A percentile compares a stretch with the other conserved stretches of the same genome.
Conservation (phyloP, 352 stramenopile species). For the Thalassiosira allenii region DNA sequence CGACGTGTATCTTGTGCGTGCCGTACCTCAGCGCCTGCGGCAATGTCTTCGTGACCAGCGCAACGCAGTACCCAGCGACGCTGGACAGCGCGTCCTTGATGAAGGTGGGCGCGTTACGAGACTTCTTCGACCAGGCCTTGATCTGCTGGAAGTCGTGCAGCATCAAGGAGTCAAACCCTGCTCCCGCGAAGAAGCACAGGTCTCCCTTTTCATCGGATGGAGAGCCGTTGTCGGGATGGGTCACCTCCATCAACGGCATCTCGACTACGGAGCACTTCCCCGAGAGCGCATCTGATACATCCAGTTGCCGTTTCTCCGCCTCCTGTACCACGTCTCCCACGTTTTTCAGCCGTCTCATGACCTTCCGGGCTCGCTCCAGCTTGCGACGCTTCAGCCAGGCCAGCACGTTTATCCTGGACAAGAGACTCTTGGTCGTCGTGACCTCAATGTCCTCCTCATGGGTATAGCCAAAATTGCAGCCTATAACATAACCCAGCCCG, state of each 20-base stretch:
- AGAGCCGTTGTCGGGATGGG: slow-evolving; percentile 34
- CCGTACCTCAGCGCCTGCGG: slow-evolving; percentile 61
- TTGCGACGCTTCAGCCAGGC: slow-evolving; percentile 19
- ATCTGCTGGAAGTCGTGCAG: slow-evolving; percentile 79
- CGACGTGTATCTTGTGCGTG: slow-evolving; percentile 63
- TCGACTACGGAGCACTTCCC: slow-evolving; percentile 63
- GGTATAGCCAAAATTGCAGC: slow-evolving; percentile 20
- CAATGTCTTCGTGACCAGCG: slow-evolving; percentile 71
- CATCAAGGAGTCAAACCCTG: slow-evolving; percentile 79
- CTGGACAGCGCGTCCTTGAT: slow-evolving; percentile 56
- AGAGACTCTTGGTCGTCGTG: not conserved
- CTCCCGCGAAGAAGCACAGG: slow-evolving; percentile 78
- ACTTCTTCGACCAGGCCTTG: slow-evolving; percentile 61
- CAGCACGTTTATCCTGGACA: slow-evolving; percentile 37
- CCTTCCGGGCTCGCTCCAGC: slow-evolving; percentile 11
- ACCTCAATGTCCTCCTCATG: not conserved
- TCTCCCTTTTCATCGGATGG: slow-evolving; percentile 36
- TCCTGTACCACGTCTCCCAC: slow-evolving; percentile 38
- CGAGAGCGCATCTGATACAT: slow-evolving; percentile 7
- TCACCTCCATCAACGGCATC: slow-evolving; percentile 73
- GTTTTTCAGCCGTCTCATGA: slow-evolving; percentile 51
- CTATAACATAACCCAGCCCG: slow-evolving; percentile 70
- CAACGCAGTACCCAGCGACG: slow-evolving; percentile 75
- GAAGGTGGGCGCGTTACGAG: slow-evolving; percentile 25
- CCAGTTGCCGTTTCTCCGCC: not conserved